Base-by-base conservation (phyloP, 495 filamentous ascomycete genomes). In the Hypomontagnella submonticulosa region DNA sequence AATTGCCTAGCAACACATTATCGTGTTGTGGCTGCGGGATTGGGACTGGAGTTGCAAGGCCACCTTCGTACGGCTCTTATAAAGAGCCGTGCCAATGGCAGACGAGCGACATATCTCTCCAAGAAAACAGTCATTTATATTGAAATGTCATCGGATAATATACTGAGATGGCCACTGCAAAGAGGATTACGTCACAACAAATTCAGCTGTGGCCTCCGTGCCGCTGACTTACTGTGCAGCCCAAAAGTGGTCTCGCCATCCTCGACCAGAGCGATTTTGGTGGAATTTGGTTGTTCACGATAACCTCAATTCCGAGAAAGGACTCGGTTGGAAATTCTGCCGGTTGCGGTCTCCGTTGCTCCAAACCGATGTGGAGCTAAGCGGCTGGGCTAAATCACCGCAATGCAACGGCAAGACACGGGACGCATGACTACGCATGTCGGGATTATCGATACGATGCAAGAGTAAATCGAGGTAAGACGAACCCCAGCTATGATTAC, bases 321-420 rank as follows among this genome's bases (percentile, higher is more conserved):
- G 41, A 10, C 41, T 63, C 36, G 51, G 53, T 38, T 59, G 50
- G 42, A 54, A 59, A 63, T 63, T 68, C 65, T 68, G 59, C 54
- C 54, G 65, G 65, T 32, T 58, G 38, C 59, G 65, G 59, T 51
- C 47, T 50, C 36, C 49, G 54, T 58, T 67, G 64, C 59, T 52
- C 50, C 55, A 68, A 68, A 49, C 65, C 59, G 54, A 63, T 18
- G 65, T 68, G 65, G 65, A 68, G 65, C 54, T 48, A 63, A 63
- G 59, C 59, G 59, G 30, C 49, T 68, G 53, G 59, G 37, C 52
- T 48, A 68, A 49, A 13, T 63, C 59, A 63, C 65, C 46, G 53
- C 48, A 55, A 63, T 68, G 59, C 49, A 68, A 68, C 65, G 59
- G 65, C 65, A 68, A 68, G 48, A 55, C 59, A 63, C 65, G 54